These are phyloP conservation scores for Crepidotus variabilis DNA, from an alignment of 768 basidiomycete genomes.

Conservation along the genomic window DNA sequence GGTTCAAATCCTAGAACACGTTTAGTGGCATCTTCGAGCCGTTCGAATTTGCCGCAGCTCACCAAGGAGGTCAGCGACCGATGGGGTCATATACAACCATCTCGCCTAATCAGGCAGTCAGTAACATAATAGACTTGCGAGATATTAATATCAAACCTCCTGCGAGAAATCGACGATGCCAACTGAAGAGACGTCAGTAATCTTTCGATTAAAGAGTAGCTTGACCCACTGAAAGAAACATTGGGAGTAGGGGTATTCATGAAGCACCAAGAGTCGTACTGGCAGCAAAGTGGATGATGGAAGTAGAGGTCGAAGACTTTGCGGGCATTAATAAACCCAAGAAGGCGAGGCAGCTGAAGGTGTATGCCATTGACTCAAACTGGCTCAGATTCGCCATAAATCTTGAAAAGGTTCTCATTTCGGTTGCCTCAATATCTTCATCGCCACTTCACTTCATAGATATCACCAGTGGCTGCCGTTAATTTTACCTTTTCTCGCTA, in stretches of 20 bases:
- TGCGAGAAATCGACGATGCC: slow-evolving; percentile 80
- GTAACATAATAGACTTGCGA: background rate
- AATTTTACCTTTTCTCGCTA: background rate
- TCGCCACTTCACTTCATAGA: background rate
- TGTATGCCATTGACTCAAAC: slow-evolving; percentile 5
- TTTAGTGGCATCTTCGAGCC: background rate
- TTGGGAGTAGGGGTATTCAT: slow-evolving; percentile 52
- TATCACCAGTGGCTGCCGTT: background rate
- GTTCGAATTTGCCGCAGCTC: slow-evolving; percentile 6
- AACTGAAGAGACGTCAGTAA: slow-evolving; percentile 37
- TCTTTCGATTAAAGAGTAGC: slow-evolving; percentile 5
- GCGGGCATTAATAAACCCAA: slow-evolving; percentile 3
- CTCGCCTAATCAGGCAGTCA: slow-evolving; percentile 38
- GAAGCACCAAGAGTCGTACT: background rate
- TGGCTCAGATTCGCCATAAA: slow-evolving; percentile 11
- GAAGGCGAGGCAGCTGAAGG: slow-evolving; percentile 3
- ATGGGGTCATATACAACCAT: slow-evolving; percentile 68
- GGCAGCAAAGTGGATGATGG: slow-evolving; percentile 11
- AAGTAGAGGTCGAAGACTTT: slow-evolving; percentile 10
- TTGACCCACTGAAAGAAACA: slow-evolving; percentile 72
- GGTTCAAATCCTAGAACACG: slow-evolving; percentile 64
- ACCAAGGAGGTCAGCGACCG: slow-evolving; percentile 65
- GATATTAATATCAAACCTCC: slow-evolving; percentile 39
- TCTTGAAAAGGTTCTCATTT: background rate
- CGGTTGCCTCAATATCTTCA: background rate